Conservation (phyloP, 2,329 filamentous ascomycete species). For the Fusarium devonianum region DNA sequence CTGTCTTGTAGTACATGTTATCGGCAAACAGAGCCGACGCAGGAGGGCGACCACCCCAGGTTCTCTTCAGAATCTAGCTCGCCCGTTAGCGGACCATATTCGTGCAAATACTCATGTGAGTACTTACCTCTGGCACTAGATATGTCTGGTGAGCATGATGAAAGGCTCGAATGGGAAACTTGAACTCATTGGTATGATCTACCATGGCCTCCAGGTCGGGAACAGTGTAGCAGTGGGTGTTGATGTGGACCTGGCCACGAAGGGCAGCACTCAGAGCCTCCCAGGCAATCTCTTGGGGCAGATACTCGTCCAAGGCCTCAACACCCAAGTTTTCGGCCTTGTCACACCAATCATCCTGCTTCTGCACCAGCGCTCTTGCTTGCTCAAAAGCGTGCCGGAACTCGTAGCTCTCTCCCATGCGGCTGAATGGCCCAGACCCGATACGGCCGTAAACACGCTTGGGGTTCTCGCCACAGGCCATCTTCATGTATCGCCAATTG, state of each 20-base stretch:
- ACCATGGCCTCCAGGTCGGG: slow-evolving; percentile 74
- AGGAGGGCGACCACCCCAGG: slow-evolving; percentile 61
- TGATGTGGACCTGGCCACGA: slow-evolving; percentile 72
- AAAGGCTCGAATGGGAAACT: slow-evolving; percentile 70
- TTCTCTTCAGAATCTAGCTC: slow-evolving; percentile 60
- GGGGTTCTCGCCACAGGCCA: slow-evolving; percentile 77
- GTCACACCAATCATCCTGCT: slow-evolving; percentile 73
- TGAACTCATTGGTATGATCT: slow-evolving; percentile 75
- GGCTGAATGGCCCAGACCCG: slow-evolving; percentile 63
- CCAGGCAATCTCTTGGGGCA: slow-evolving; percentile 69
- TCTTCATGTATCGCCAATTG: slow-evolving; percentile 76
- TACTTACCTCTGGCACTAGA: slow-evolving; percentile 68
- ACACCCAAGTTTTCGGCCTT: slow-evolving; percentile 59
- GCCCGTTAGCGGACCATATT: not conserved
- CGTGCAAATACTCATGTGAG: not conserved
- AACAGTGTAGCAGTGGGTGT: slow-evolving; percentile 76
- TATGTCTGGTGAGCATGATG: slow-evolving; percentile 75
- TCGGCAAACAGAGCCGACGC: slow-evolving; percentile 72
- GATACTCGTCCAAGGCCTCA: slow-evolving; percentile 61
- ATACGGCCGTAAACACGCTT: slow-evolving; percentile 66
- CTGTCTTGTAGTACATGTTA: slow-evolving; percentile 76
- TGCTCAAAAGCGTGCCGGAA: slow-evolving; percentile 73
- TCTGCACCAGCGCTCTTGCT: slow-evolving; percentile 61
- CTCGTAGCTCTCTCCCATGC: slow-evolving; percentile 73
- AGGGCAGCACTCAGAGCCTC: slow-evolving; percentile 69